Conservation (phyloP, 345 rosid species). For the Euphorbia pulcherrima region DNA sequence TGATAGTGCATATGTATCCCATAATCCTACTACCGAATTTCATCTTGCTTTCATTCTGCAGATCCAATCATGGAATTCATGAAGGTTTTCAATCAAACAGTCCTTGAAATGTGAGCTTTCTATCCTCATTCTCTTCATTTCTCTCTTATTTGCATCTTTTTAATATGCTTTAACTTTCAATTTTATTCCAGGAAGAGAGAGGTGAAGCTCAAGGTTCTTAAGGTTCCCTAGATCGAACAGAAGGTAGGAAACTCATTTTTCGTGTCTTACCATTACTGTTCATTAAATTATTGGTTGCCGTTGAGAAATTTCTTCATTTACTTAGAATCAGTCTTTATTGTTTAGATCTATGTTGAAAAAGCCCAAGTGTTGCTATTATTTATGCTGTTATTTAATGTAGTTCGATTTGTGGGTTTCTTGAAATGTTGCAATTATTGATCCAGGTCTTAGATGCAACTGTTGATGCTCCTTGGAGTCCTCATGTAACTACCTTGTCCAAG, state of each 20-base stretch:
- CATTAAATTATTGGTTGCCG: not conserved
- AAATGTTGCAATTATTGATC: slow-evolving; percentile 10
- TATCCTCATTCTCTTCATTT: not conserved
- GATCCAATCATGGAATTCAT: slow-evolving; percentile 79
- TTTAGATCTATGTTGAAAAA: not conserved
- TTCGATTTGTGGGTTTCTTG: not conserved
- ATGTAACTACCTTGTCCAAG: slow-evolving; percentile 87
- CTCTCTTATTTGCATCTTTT: slow-evolving; percentile 7
- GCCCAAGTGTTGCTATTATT: not conserved
- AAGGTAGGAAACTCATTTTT: slow-evolving; percentile 43
- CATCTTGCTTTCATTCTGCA: not conserved
- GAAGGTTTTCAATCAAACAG: slow-evolving; percentile 96
- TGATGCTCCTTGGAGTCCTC: slow-evolving; percentile 99
- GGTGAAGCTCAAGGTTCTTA: slow-evolving; percentile 92
- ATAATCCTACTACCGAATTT: too few relatives aligned
- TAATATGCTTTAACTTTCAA: not conserved
- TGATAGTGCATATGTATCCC: slow-evolving; percentile 60
- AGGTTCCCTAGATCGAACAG: slow-evolving; percentile 97
- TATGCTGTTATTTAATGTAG: not conserved
- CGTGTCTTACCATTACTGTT: not conserved
- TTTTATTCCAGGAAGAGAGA: slow-evolving; percentile 72
- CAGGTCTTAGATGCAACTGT: slow-evolving; percentile 98
- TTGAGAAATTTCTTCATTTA: not conserved
- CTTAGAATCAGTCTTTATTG: too few relatives aligned
- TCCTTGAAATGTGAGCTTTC: slow-evolving; percentile 83